Percentiles rank a stretch among this genome's conserved stretches.
phyloP scores from a whole-genome alignment of 1,284 basidiomycete genomes.

The Somion occarium region DNA sequence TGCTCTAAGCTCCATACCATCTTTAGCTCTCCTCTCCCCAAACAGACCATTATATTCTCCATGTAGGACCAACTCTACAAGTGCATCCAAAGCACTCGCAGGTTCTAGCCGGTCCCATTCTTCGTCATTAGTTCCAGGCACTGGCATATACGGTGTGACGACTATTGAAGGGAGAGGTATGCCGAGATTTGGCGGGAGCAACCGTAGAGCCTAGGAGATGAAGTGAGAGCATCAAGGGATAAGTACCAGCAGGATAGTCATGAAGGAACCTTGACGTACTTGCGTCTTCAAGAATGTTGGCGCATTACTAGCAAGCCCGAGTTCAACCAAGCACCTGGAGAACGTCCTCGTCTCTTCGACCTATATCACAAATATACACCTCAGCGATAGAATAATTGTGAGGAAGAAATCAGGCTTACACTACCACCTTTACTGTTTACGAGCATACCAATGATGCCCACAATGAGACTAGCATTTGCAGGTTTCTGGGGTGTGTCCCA shows the following conservation, averaged over 20 bases:
- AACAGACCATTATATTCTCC: conserved; percentile 74
- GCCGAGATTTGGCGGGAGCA: conserved; percentile 58
- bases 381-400: neutral
- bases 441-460: conserved; percentile 77
- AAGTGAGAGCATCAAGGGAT: neutral
- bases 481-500: conserved; percentile 86
- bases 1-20: conserved; percentile 60
- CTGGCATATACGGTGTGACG: conserved; percentile 75
- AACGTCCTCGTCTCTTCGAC: conserved; percentile 60
- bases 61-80: conserved; percentile 69
- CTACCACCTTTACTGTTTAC: conserved; percentile 69
- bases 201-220: conserved; percentile 49
- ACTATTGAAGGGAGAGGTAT: conserved; percentile 59
- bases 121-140: conserved; percentile 81
- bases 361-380: conserved; percentile 30
- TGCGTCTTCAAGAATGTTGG: conserved; percentile 85
- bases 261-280: conserved; percentile 33
- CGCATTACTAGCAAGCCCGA: conserved; percentile 88
- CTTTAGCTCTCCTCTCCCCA: conserved; percentile 48
- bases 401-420: conserved; percentile 35
- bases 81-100: conserved; percentile 69
- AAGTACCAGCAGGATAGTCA: neutral
- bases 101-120: conserved; percentile 81
- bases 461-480: conserved; percentile 63
- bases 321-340: conserved; percentile 81